Percentiles rank a stretch among this genome's conserved stretches.
These are phyloP conservation scores for Rhodotorula paludigena DNA, from an alignment of 768 basidiomycete genomes.

Conservation along the genomic window DNA sequence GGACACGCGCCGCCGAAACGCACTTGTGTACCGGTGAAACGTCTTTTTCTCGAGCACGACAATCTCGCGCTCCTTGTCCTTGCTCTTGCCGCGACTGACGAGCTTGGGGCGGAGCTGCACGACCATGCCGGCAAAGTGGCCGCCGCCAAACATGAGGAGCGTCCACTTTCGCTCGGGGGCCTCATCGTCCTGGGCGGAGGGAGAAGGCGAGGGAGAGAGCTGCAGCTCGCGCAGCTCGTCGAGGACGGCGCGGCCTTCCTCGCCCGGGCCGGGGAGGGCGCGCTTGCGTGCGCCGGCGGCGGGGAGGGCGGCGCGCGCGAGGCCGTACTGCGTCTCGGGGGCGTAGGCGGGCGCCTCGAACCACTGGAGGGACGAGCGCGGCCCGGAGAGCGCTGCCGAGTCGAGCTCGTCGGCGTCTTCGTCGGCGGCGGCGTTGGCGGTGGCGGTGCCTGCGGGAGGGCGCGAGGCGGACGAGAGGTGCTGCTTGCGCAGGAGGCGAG, in stretches of 20 bases:
- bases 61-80: slow-evolving; percentile 66
- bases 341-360: slow-evolving; percentile 55
- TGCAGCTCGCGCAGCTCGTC: slow-evolving; percentile 66
- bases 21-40: slow-evolving; percentile 97
- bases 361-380: slow-evolving; percentile 74
- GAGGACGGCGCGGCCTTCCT: slow-evolving; percentile 53
- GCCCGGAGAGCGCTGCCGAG: slow-evolving; percentile 48
- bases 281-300: slow-evolving; percentile 41
- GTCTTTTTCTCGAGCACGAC: slow-evolving; percentile 88
- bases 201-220: slow-evolving; percentile 40
- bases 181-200: neutral
- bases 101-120: slow-evolving; percentile 48
- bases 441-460: slow-evolving; percentile 45
- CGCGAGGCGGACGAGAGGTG: slow-evolving; percentile 55
- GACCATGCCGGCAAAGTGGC: slow-evolving; percentile 93
- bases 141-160: slow-evolving; percentile 93
- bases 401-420: slow-evolving; percentile 44
- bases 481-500: slow-evolving; percentile 62
- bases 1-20: slow-evolving; percentile 44
- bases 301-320: slow-evolving; percentile 75
- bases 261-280: slow-evolving; percentile 33
- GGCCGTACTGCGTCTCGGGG: slow-evolving; percentile 69
- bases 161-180: slow-evolving; percentile 63
- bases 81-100: slow-evolving; percentile 51
- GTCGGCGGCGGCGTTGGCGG: slow-evolving; percentile 36